A percentile compares a stretch with the other conserved stretches of the same genome.
Evolutionary conservation across 805 yeast genomes (phyloP).

Genomic region (Candida tammaniensis): DNA sequence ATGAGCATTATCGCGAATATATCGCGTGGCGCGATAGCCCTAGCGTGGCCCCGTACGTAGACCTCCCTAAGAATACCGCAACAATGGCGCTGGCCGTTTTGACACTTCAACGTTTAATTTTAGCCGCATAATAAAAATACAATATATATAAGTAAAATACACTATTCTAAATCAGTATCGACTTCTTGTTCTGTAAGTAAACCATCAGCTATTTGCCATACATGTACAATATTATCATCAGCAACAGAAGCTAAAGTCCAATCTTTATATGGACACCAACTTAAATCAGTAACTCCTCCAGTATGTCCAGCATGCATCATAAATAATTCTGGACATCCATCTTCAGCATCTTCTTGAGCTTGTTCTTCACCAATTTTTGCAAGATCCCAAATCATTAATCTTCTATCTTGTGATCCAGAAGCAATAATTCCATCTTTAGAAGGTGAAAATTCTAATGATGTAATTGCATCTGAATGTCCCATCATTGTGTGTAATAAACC

Average conservation of each 20-base stretch:
- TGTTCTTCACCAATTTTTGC: conserved; percentile 80
- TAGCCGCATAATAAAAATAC: no score
- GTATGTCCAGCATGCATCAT: conserved; percentile 95
- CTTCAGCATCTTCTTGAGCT: conserved; percentile 82
- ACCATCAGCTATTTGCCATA: conserved; percentile 49
- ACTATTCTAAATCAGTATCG: conserved; percentile 10
- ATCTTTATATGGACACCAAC: conserved; percentile 68
- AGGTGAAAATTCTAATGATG: conserved; percentile 75
- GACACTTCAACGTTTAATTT: no score
- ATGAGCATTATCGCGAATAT: background rate
- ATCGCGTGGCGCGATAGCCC: no score
- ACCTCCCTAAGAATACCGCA: no score
- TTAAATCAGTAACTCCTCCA: conserved; percentile 68
- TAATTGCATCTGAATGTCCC: conserved; percentile 76
- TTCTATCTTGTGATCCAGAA: conserved; percentile 72
- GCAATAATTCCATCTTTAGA: conserved; percentile 74
- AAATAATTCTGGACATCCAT: conserved; percentile 82
- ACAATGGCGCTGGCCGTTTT: no score
- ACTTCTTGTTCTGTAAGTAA: conserved; percentile 23
- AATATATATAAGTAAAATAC: no score
- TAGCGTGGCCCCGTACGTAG: no score
- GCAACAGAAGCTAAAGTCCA: conserved; percentile 72
- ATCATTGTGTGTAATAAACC: conserved; percentile 64
- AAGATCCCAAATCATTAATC: conserved; percentile 81
- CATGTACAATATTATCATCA: conserved; percentile 58